Conservation (phyloP, 208 protist genomes). For the Leishmania tropica region DNA sequence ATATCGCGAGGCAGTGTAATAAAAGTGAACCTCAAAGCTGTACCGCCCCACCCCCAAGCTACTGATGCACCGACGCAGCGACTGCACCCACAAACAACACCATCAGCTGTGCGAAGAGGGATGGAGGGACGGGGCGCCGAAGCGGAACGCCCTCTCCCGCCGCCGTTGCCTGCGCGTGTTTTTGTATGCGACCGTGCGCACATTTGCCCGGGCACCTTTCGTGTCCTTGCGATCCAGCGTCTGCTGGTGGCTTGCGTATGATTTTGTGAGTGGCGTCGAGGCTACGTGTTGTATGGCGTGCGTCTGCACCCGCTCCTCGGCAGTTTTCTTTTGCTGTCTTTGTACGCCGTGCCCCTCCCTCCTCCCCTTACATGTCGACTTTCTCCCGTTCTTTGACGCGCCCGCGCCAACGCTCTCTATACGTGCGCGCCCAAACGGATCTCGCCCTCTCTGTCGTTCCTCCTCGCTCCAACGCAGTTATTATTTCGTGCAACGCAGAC, state of each 20-base stretch:
- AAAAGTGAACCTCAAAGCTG: not conserved
- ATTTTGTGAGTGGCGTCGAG: not conserved
- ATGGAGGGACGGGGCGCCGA: not conserved
- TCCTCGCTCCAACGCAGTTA: not conserved
- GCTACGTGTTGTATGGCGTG: not conserved
- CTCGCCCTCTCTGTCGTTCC: not conserved
- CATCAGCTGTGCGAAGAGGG: not conserved
- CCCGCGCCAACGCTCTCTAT: not conserved
- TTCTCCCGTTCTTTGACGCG: not conserved
- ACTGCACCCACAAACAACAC: not conserved
- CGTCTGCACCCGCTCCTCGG: not conserved
- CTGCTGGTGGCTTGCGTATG: not conserved
- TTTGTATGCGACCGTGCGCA: not conserved
- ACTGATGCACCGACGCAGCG: not conserved
- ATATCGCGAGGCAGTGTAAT: not conserved
- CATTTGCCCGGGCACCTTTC: not conserved
- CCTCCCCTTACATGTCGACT: not conserved
- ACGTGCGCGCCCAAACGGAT: not conserved
- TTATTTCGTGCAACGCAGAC: no score
- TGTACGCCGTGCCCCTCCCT: not conserved
- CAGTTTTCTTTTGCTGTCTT: not conserved
- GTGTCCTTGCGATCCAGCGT: not conserved
- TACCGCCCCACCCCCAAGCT: no score
- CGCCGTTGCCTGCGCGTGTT: not conserved
- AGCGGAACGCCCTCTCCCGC: not conserved